A percentile compares a stretch with the other conserved stretches of the same genome.
phyloP scores from a whole-genome alignment of 345 rosid species.

The Pugionium cornutum region DNA sequence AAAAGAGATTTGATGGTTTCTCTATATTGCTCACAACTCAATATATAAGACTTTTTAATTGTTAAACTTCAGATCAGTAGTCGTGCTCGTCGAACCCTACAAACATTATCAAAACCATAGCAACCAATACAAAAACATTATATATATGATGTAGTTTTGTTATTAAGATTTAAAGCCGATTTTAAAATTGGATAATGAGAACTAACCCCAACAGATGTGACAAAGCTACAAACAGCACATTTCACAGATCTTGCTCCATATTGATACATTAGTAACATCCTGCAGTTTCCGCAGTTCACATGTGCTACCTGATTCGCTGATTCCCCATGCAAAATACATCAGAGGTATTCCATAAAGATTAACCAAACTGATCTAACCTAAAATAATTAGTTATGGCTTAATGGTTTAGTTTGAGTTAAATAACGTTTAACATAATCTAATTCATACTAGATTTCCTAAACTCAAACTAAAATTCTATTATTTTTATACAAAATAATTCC shows the following conservation, averaged over 20 bases:
- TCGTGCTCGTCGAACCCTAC: conserved; percentile 74
- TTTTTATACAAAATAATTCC: too few species aligned
- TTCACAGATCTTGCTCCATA: conserved; percentile 93
- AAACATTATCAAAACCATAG: conserved; percentile 18
- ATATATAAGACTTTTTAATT: conserved; percentile 30
- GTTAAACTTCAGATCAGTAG: conserved; percentile 64
- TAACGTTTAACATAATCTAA: too few species aligned
- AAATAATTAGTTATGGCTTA: too few species aligned
- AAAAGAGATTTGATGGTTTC: conserved; percentile 16
- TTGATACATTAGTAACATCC: conserved; percentile 92
- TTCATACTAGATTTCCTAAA: too few species aligned
- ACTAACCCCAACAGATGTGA: conserved; percentile 84
- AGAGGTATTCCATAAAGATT: too few species aligned
- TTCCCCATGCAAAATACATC: neutral
- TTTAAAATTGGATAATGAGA: neutral
- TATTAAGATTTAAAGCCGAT: too few species aligned
- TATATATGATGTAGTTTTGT: too few species aligned
- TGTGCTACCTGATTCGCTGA: conserved; percentile 97
- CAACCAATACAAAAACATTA: conserved; percentile 20
- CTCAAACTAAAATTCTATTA: too few species aligned
- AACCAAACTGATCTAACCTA: too few species aligned
- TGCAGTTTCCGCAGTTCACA: conserved; percentile 92
- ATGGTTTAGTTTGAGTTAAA: too few species aligned
- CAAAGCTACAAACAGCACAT: conserved; percentile 93
- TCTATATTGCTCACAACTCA: conserved; percentile 25